Percentiles rank a stretch among this genome's conserved stretches.
Conservation (phyloP, 2,329 filamentous ascomycete species). For the Microthyrium microscopicum region DNA sequence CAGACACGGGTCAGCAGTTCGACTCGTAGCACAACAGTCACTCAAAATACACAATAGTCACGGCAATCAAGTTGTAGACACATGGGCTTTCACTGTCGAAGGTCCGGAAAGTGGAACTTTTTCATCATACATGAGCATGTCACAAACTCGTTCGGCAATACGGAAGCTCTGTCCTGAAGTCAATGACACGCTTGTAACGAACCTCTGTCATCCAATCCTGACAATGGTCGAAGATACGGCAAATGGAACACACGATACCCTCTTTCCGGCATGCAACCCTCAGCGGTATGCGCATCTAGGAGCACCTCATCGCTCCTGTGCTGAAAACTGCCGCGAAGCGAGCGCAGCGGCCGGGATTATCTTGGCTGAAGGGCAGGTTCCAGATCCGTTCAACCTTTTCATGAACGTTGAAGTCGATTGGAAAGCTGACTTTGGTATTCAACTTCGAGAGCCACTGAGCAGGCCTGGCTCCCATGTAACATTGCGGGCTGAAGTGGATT, state of each 20-base stretch:
- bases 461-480: constrained; percentile 20
- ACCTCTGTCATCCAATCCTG: constrained; percentile 21
- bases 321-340: constrained; percentile 9
- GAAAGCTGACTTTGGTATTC: constrained; percentile 18
- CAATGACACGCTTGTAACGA: constrained; percentile 22
- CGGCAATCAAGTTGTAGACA: constrained; percentile 34
- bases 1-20: constrained; percentile 26
- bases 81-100: constrained; percentile 28
- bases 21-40: constrained; percentile 21
- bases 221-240: constrained; percentile 22
- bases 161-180: constrained; percentile 14
- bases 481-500: constrained; percentile 20
- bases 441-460: constrained; percentile 16
- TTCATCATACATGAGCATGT: constrained; percentile 20
- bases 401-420: constrained; percentile 27
- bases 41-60: constrained; percentile 31
- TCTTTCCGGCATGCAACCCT: constrained; percentile 25
- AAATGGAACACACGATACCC: constrained; percentile 22
- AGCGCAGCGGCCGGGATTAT: constrained; percentile 13
- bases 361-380: constrained; percentile 18
- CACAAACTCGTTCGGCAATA: constrained; percentile 21
- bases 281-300: constrained; percentile 17
- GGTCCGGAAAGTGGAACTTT: neutral
- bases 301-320: neutral
- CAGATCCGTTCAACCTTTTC: constrained; percentile 27